Base-by-base conservation (phyloP, 768 basidiomycete genomes). In the Pleurotus ostreatus region DNA sequence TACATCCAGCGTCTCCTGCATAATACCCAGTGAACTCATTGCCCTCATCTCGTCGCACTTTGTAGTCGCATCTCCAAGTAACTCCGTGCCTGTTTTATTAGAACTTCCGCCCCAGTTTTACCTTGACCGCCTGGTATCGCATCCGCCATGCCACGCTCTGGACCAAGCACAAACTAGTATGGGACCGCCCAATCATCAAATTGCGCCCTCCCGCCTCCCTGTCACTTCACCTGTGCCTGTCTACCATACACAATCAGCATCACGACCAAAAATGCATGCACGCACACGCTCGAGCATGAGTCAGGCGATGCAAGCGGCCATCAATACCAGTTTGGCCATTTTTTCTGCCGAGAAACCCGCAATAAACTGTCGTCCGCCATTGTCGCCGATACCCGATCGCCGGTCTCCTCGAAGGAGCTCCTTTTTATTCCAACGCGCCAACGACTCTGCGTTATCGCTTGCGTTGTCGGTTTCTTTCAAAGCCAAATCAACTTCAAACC, bases 1-100 rank as follows among this genome's bases (percentile, higher is more conserved):
- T 18, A 55, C 37, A 45, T 39, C 13, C 63, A 85, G 84, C 62
- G 84, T 89, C 59, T 89, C 88, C 0, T 70, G 73, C 49, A 72
- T 91, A 25, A 74, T 91, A 61, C 85, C 88, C 3, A 70, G 71
- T 5, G 82, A 88, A 41, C 71, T 83, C 9, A 63, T 86, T 2
- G 70, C 81, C 16, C 64, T 83, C 49, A 71, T 88, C 54, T 76
- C 80, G 4, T 77, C 80, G 2, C 76, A 79, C 60, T 64, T 78
- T 12, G 56, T 70, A 4, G 64, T 73, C 46, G 59, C 70, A n/a
- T 59, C 66, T 8, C 39, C 65, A 41, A 49, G 23, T 23, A 23
- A 16, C 23, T 63, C 70, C 1, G 76, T 81, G 2, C 76, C 76
- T 2, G 53, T 83, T 5, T 34, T 34, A 34, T 78, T 83, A 52